Base-by-base conservation (phyloP, 768 basidiomycete genomes). In the Tricholoma sp. region DNA sequence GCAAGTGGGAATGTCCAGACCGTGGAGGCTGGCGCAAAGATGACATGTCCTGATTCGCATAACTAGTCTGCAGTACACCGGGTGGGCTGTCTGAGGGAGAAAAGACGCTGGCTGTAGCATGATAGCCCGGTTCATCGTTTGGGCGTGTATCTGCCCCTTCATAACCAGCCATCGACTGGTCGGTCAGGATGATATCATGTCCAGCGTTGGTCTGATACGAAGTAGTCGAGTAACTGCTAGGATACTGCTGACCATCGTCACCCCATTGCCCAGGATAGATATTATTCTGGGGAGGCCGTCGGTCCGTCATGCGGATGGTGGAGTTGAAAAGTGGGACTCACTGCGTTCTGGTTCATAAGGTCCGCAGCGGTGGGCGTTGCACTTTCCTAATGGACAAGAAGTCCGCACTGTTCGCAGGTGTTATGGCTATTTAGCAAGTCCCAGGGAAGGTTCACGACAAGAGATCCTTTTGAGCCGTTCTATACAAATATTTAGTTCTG, bases 261-360 rank as follows among this genome's bases (percentile, higher is more conserved):
- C 62, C 71, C 75, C 77, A 79, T 43, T 77, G 71, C 47, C 57
- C 61, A 46, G 71, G 59, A 63, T 71, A 68, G 29, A 54, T 47
- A 35, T 63, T 57, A 62, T 69, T 69, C 64, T 78, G 72, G 52
- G 68, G 60, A 56, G 61, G 67, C 60, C 67, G 67, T 54, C 67
- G 61, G 61, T 72, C 64, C 51, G 67, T 58, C 70, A 73, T 72
- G 58, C 64, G 59, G 57, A 59, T 50, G 18, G 46, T 54, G 54
- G 51, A 56, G 45, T 39, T 49, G 43, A 56, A 52, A 52, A 58
- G 53, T 16, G 41, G 56, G 31, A 58, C 53, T 50, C 46, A 62
- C 58, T 59, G 58, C 45, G 59, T 60, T 66, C 66, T 58, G 58
- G 63, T 66, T 69, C 69, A 69, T 69, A 66, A 63, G 58, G 57